A percentile compares a stretch with the other conserved stretches of the same genome.
phyloP scores from a whole-genome alignment of 805 yeast species.

The Candida succiphila region DNA sequence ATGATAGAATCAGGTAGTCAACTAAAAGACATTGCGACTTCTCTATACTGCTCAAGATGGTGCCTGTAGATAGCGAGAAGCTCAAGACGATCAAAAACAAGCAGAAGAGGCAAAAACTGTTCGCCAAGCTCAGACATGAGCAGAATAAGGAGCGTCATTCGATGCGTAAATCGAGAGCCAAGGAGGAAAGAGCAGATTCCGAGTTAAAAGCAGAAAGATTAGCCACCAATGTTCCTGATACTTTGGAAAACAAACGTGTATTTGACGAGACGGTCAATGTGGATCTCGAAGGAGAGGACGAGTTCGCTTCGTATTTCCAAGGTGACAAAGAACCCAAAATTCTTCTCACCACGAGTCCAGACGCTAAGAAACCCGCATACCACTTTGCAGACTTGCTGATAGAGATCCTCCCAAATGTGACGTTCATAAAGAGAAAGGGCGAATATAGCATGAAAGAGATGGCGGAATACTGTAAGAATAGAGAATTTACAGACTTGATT shows the following conservation, averaged over 20 bases:
- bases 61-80: conserved; percentile 26
- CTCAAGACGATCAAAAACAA: conserved; percentile 56
- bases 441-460: conserved; percentile 82
- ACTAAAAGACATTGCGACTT: too few relatives aligned
- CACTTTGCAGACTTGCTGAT: conserved; percentile 81
- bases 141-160: conserved; percentile 70
- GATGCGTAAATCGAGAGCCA: conserved; percentile 73
- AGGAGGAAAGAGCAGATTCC: conserved; percentile 78
- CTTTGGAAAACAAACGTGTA: conserved; percentile 76
- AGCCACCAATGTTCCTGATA: conserved; percentile 65
- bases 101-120: conserved; percentile 68
- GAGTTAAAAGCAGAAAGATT: conserved; percentile 74
- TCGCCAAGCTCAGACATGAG: conserved; percentile 64
- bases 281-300: conserved; percentile 55
- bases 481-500: conserved; percentile 81
- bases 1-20: too few relatives aligned
- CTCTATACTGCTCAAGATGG: too few relatives aligned
- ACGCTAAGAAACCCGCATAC: conserved; percentile 79
- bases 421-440: conserved; percentile 79
- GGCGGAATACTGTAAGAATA: conserved; percentile 68
- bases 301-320: conserved; percentile 48
- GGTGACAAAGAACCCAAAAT: conserved; percentile 67
- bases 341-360: conserved; percentile 78
- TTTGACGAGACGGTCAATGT: conserved; percentile 71
- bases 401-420: conserved; percentile 77